These are phyloP conservation scores for Tuber calosporum DNA, from an alignment of 495 filamentous ascomycete species.

Conservation along the genomic window DNA sequence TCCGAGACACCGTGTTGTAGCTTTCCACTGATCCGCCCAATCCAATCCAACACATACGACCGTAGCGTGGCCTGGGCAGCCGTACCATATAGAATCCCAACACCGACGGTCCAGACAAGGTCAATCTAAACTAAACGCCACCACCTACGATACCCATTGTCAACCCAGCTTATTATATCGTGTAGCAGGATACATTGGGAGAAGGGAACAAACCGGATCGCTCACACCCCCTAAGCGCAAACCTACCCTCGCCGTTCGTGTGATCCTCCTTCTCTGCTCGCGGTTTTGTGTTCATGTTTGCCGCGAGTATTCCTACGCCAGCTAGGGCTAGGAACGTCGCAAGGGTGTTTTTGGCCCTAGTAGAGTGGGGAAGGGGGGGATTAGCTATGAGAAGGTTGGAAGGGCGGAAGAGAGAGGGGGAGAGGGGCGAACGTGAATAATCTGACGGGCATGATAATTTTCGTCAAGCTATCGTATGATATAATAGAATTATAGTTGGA, in stretches of 20 bases:
- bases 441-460: neutral
- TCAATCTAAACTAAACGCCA: neutral
- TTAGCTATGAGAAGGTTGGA: neutral
- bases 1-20: neutral
- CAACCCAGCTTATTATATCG: neutral
- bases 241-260: neutral
- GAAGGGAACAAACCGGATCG: neutral
- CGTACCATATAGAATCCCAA: neutral
- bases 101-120: neutral
- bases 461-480: no score
- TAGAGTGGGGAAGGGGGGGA: neutral
- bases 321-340: neutral
- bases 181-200: neutral
- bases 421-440: neutral
- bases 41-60: neutral
- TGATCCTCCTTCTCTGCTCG: neutral
- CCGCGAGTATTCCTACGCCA: neutral
- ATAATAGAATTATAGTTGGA: neutral
- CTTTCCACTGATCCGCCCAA: neutral
- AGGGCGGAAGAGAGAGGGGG: neutral
- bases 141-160: neutral
- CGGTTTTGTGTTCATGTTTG: neutral
- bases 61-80: neutral
- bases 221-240: conserved; percentile 2
- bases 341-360: neutral